These are phyloP conservation scores for Macrocybe sp. DNA, from an alignment of 1,284 basidiomycete genomes.

Conservation along the genomic window DNA sequence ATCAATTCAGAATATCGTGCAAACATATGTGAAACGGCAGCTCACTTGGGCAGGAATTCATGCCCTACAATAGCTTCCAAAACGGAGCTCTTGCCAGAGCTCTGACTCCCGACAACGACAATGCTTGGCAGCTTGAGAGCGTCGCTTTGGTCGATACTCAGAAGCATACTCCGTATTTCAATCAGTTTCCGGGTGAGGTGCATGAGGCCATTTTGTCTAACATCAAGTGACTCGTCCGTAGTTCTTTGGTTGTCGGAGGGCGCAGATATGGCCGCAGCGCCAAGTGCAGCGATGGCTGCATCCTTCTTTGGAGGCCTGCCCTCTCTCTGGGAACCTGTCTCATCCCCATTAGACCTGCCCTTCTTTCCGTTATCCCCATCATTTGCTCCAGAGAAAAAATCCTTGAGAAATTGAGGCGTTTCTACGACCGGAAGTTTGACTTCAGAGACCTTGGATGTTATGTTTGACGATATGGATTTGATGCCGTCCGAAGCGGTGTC, in stretches of 20 bases:
- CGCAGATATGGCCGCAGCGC: slow-evolving; percentile 70
- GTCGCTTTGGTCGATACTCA: slow-evolving; percentile 94
- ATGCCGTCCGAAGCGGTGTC: slow-evolving; percentile 63
- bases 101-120: slow-evolving; percentile 97
- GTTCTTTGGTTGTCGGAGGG: slow-evolving; percentile 53
- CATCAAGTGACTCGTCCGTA: slow-evolving; percentile 32
- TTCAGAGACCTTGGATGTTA: slow-evolving; percentile 51
- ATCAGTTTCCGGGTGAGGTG: slow-evolving; percentile 94
- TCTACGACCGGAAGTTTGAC: slow-evolving; percentile 66
- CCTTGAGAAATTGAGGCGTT: slow-evolving; percentile 68
- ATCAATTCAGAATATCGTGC: not conserved
- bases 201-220: slow-evolving; percentile 73
- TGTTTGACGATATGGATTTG: slow-evolving; percentile 53
- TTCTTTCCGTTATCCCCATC: slow-evolving; percentile 26
- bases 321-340: slow-evolving; percentile 25
- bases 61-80: slow-evolving; percentile 97
- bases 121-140: slow-evolving; percentile 93
- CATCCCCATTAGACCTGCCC: slow-evolving; percentile 19
- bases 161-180: slow-evolving; percentile 90
- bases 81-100: slow-evolving; percentile 96
- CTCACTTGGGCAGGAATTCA: slow-evolving; percentile 94
- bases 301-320: slow-evolving; percentile 51
- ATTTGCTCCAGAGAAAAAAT: slow-evolving; percentile 39
- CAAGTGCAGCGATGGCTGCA: slow-evolving; percentile 66
- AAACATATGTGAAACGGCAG: slow-evolving; percentile 9